Conservation (phyloP, 2,329 filamentous ascomycete genomes). For the Colletotrichum sp. region DNA sequence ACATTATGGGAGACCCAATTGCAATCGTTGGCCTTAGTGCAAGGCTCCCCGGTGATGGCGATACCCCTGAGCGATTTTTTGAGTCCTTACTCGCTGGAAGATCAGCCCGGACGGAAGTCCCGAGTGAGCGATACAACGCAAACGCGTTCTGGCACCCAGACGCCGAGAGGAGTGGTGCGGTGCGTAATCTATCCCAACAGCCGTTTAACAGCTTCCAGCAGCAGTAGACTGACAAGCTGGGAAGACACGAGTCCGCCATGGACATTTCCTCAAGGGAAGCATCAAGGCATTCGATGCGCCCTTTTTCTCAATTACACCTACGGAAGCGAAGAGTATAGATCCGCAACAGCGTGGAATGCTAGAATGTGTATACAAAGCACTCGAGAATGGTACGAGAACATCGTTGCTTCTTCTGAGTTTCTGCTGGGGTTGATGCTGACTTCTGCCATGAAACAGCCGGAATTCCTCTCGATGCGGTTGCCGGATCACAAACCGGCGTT, state of each 20-base stretch:
- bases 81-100: constrained; percentile 39
- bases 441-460: constrained; percentile 13
- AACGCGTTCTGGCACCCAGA: constrained; percentile 34
- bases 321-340: constrained; percentile 34
- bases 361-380: constrained; percentile 39
- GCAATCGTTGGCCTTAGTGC: constrained; percentile 53
- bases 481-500: constrained; percentile 22
- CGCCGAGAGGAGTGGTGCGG: constrained; percentile 28
- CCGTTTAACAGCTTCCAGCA: neutral
- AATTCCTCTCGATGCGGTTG: constrained; percentile 21
- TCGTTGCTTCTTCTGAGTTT: no score
- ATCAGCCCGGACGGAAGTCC: constrained; percentile 28
- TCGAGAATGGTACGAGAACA: constrained; percentile 23
- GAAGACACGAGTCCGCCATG: constrained; percentile 25
- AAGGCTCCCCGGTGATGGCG: constrained; percentile 47
- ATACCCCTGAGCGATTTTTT: constrained; percentile 47
- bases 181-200: neutral
- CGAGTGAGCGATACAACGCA: constrained; percentile 31
- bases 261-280: constrained; percentile 30
- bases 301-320: constrained; percentile 31
- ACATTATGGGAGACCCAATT: constrained; percentile 36
- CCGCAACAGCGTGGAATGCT: constrained; percentile 35
- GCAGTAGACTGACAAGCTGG: neutral
- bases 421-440: neutral
- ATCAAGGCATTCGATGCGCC: constrained; percentile 26